Evolutionary conservation across 306 rosid species (phyloP), one percentile per base, ranked within the genome.

Genomic region (Comarum palustre): DNA sequence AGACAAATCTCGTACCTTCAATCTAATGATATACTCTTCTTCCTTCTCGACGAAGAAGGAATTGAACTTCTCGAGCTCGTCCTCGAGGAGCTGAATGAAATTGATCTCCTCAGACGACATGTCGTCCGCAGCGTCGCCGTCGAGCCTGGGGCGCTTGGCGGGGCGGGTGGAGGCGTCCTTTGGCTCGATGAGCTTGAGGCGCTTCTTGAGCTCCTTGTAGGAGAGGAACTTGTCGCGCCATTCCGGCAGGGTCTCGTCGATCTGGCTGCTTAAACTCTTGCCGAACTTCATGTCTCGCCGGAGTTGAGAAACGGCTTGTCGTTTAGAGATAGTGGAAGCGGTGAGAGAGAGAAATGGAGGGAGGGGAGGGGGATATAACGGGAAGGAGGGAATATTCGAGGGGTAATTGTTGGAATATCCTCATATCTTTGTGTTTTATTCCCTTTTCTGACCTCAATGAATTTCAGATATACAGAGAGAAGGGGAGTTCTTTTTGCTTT

Each of bases 191-290:
- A 74, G 90, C 85, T 95, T 95, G 76, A 95, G 74, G 78, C 82
- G 84, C 90, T 88, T 91, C 92, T 95, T 95, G 69, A 95, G 85
- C 22, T 95, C 97, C 84, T 95, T 95, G 80, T 95, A 95, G 60
- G 96, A 90, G 54, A 95, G 80, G 78, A 95, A 95, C 82, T 95
- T 90, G 82, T 92, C 98, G 43, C 96, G 92, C 98, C 98, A 92
- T 82, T 92, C 92, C 12, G 98, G 96, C 22, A 90, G 63, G 27
- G 98, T 88, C 82, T 90, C 92, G 65, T 90, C 98, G 84, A 92
- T 92, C 89, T 92, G 98, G 78, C 57, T 85, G 73, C 95, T 88
- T 8, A 92, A 84, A 74, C 98, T 92, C 84, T 92, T 92, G 7
- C 98, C 98, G 82, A 92, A 92, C 82, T 92, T 92, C 98, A 92